A percentile compares a stretch with the other conserved stretches of the same genome.
Conservation (phyloP, 441 rosid species). For the Flueggea neowawraea region DNA sequence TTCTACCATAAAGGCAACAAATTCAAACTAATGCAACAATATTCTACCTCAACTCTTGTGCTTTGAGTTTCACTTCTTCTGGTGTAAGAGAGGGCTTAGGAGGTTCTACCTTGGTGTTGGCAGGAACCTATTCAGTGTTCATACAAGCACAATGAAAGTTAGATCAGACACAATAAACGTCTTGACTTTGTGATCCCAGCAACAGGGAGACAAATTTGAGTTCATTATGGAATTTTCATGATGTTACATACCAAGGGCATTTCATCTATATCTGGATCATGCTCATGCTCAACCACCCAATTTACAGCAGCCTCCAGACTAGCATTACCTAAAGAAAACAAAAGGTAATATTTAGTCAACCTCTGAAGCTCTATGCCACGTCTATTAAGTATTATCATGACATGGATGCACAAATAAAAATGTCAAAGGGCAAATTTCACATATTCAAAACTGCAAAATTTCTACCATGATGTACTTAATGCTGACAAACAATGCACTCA, state of each 20-base stretch:
- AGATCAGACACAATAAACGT: background rate
- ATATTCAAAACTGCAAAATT: no score
- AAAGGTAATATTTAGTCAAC: background rate
- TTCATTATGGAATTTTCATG: no score
- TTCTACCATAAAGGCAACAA: constrained; percentile 1
- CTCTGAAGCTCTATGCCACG: background rate
- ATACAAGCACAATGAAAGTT: constrained; percentile 6
- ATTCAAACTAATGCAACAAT: background rate
- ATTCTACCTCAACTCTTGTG: constrained; percentile 85
- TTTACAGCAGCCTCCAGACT: constrained; percentile 92
- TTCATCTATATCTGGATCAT: constrained; percentile 84
- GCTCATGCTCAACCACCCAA: constrained; percentile 97
- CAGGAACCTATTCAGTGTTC: constrained; percentile 51
- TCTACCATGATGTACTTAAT: no score
- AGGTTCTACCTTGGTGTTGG: constrained; percentile 53
- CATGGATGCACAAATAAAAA: no score
- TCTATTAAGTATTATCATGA: no score
- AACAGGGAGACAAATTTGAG: no score
- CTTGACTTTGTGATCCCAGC: background rate
- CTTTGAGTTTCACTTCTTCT: constrained; percentile 86
- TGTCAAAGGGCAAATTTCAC: no score
- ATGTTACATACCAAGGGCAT: constrained; percentile 68
- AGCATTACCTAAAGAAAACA: constrained; percentile 55
- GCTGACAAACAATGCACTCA: no score
- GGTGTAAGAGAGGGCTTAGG: constrained; percentile 82